A percentile compares a stretch with the other conserved stretches of the same genome.
Evolutionary conservation across 2,329 filamentous ascomycete species (phyloP).

Genomic region (Tolypocladium ophioglossoides): DNA sequence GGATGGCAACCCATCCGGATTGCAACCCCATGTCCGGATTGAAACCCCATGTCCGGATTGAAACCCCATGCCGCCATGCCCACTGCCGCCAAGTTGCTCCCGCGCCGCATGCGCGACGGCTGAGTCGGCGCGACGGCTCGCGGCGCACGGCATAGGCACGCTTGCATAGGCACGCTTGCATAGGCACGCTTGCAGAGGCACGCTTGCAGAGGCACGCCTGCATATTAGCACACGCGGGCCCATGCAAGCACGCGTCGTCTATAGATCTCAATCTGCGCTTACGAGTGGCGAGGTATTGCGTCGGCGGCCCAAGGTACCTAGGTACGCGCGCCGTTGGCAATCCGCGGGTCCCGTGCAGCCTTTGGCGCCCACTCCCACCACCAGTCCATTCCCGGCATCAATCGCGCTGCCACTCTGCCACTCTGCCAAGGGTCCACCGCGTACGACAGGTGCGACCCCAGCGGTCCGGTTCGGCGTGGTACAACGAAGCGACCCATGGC

Average conservation of each 20-base stretch:
- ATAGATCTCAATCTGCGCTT: not conserved
- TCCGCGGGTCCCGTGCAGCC: not conserved
- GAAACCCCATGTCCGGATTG: too few relatives aligned
- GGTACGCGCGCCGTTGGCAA: not conserved
- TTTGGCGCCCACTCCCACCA: not conserved
- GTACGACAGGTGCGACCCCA: slow-evolving; percentile 29
- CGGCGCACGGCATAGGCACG: not conserved
- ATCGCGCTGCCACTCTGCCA: too few relatives aligned
- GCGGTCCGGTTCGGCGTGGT: slow-evolving; percentile 53
- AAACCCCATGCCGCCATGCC: too few relatives aligned
- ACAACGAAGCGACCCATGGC: slow-evolving; percentile 65
- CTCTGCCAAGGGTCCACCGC: too few relatives aligned
- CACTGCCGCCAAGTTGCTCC: not conserved
- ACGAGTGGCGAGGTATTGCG: not conserved
- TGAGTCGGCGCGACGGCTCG: not conserved
- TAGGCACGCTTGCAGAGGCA: too few relatives aligned
- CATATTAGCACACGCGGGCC: not conserved
- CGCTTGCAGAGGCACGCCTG: too few relatives aligned
- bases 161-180: too few relatives aligned
- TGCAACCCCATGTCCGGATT: too few relatives aligned
- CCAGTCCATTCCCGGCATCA: too few relatives aligned
- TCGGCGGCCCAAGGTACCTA: too few relatives aligned
- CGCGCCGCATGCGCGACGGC: not conserved
- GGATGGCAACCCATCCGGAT: too few relatives aligned
- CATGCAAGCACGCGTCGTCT: not conserved